Base-by-base conservation (phyloP, 2,329 filamentous ascomycete species). In the Aureobasidium sp. region DNA sequence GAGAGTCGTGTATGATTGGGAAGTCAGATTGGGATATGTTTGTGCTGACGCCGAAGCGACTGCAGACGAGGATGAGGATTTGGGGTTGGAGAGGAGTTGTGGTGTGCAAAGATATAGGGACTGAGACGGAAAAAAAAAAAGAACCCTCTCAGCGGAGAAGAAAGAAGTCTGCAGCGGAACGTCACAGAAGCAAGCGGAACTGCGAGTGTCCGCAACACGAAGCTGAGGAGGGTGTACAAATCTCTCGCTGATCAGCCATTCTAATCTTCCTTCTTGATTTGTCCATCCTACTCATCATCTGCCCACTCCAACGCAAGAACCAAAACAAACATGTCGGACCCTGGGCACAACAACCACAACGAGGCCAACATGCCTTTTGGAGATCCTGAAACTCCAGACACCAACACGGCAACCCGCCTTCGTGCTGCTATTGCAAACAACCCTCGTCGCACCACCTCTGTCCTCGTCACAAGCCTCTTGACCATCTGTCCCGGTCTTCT, bases 401-500 rank as follows among this genome's bases (percentile, higher is more conserved):
- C 41, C 29, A 24, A 45, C 19, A 12, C 24, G 11, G 3, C 16
- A 17, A 12, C 41, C 24, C 41, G 41, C 14, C 41, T 34, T 14
- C 17, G 41, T n/a, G 14, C 41, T 14, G 41, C 3, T 29, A 34
- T 45, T 29, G 41, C 41, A 22, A 45, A 34, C 41, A 45, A 45
- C 19, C 41, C 41, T 10, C 27, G 19, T 22, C 41, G 25, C 4
- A 34, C 17, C 5, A 34, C 41, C 12, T 45, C 41, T 11, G 11
- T 45, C 3, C 29, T 45, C 10, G 41, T 45, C 27, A 34, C 41
- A 2, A 30, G 27, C 22, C 27, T 45, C 14, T 12, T 45, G 17
- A 17, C 41, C 27, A 19, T 49, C 32, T 38, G 45, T 30, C 45
- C 45, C 19, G 45, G n/a, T 8, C 45, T 49, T 3, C 22, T 49